Conservation (phyloP, 1,139 yeast species). For the Debaryomyces coudertii region DNA sequence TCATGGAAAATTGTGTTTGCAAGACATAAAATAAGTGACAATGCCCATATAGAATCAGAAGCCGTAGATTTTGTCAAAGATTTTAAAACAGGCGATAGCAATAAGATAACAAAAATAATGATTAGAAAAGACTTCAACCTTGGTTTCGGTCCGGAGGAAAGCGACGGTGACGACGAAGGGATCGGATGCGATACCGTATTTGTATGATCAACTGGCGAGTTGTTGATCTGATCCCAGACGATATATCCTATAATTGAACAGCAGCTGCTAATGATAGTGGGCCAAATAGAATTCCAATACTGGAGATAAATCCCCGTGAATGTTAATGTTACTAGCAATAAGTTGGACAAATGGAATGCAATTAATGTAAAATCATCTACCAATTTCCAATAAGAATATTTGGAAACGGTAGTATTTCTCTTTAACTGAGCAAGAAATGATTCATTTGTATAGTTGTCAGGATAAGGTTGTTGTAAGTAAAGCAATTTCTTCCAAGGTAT, state of each 20-base stretch:
- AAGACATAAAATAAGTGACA: conserved; percentile 76
- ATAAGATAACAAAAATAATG: conserved; percentile 68
- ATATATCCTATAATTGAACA: conserved; percentile 34
- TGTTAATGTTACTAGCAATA: conserved; percentile 60
- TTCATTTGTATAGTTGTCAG: conserved; percentile 86
- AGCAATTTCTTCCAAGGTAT: conserved; percentile 75
- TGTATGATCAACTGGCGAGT: background rate
- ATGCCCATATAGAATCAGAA: conserved; percentile 94
- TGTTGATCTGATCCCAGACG: conserved; percentile 14
- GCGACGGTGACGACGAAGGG: background rate
- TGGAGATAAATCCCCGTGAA: conserved; percentile 60
- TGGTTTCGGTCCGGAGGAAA: conserved; percentile 16
- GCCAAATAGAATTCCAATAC: conserved; percentile 48
- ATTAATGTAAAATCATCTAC: conserved; percentile 71
- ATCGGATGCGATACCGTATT: background rate
- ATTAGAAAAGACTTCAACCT: conserved; percentile 63
- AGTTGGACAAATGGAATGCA: conserved; percentile 63
- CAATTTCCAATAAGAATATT: conserved; percentile 65
- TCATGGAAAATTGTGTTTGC: conserved; percentile 71
- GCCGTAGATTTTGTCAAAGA: conserved; percentile 88
- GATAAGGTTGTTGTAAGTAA: conserved; percentile 86
- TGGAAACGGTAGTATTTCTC: conserved; percentile 73
- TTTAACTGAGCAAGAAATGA: conserved; percentile 79
- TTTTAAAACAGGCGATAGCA: conserved; percentile 85
- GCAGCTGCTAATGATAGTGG: conserved; percentile 31